Conservation (phyloP, 108 stramenopile genomes). For the Schizochytrium sp. region DNA sequence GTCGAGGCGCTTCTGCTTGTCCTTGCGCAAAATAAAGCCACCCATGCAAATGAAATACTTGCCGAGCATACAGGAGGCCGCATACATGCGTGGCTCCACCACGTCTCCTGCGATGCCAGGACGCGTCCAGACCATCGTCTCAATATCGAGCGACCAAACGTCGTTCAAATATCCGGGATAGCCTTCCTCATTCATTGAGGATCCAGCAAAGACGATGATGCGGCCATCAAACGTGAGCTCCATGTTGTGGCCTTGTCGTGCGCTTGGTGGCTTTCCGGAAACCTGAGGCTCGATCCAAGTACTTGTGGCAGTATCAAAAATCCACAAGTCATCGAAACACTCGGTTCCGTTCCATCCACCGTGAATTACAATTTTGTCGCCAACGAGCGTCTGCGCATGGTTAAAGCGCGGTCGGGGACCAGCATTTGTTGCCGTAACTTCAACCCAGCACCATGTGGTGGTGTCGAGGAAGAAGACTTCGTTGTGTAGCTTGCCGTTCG, state of each 20-base stretch:
- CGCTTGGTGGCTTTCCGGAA: conserved; percentile 35
- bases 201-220: conserved; percentile 49
- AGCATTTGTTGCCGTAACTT: conserved; percentile 34
- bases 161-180: conserved; percentile 40
- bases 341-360: conserved; percentile 58
- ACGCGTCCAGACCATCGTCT: conserved; percentile 48
- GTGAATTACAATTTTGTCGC: conserved; percentile 55
- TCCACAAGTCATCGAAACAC: conserved; percentile 54
- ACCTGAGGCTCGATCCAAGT: conserved; percentile 41
- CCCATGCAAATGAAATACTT: background rate
- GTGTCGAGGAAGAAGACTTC: conserved; percentile 55
- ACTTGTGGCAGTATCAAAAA: conserved; percentile 43
- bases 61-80: background rate
- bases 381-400: conserved; percentile 46
- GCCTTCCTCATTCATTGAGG: conserved; percentile 19
- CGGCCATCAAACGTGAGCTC: conserved; percentile 42
- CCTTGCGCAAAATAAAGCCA: background rate
- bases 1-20: background rate
- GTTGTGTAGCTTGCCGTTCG: conserved; percentile 33
- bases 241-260: conserved; percentile 45
- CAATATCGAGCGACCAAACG: conserved; percentile 45
- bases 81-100: background rate
- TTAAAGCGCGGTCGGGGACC: conserved; percentile 44
- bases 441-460: conserved; percentile 51
- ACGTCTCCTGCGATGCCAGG: background rate